Percentiles rank a stretch among this genome's conserved stretches.
Conservation (phyloP, 345 rosid species). For the Populus euphratica region DNA sequence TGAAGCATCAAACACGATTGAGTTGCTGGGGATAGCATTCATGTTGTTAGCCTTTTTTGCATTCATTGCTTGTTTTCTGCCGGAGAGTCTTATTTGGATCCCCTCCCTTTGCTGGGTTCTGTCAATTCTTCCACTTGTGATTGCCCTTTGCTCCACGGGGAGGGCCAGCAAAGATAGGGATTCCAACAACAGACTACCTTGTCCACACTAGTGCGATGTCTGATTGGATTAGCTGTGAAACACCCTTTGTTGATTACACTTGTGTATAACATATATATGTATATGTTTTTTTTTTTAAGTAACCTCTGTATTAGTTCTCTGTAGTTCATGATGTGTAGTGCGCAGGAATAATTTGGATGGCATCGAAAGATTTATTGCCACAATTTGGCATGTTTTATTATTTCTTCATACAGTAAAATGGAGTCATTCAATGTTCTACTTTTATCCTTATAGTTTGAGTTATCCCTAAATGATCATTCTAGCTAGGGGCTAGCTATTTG, state of each 20-base stretch:
- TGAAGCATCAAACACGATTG: background rate
- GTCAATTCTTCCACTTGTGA: background rate
- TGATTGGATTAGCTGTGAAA: no score
- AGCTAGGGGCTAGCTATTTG: no score
- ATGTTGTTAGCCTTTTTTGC: background rate
- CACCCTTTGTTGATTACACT: no score
- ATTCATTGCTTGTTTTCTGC: background rate
- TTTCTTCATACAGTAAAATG: no score
- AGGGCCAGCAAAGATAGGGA: background rate
- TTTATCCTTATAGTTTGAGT: no score
- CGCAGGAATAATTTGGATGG: background rate
- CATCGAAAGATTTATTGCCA: background rate
- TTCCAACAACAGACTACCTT: background rate
- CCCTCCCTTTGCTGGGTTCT: background rate
- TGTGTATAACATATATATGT: no score
- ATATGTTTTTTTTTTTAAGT: no score
- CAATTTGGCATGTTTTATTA: background rate
- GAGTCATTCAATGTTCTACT: no score
- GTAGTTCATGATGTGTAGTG: background rate
- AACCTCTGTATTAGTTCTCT: background rate
- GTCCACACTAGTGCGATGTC: background rate
- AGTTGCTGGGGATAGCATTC: background rate
- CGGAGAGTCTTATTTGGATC: background rate
- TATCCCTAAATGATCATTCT: no score
- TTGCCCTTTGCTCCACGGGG: background rate